Conservation (phyloP, 768 basidiomycete species). For the Leccinum subgranulosum region DNA sequence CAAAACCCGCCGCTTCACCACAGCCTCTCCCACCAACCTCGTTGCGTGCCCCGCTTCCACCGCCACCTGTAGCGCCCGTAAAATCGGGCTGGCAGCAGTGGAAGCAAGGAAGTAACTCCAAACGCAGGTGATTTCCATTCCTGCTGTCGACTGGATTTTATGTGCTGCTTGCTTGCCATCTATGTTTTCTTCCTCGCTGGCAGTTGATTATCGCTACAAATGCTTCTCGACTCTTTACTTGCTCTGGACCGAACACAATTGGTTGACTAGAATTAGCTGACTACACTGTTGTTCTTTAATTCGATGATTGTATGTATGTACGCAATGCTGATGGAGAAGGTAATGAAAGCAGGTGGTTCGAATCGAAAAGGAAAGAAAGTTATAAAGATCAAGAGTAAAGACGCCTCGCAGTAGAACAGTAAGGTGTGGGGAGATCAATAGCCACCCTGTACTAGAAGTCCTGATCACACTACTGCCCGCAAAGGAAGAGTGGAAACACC, state of each 20-base stretch:
- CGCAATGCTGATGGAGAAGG: conserved; percentile 30
- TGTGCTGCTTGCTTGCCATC: conserved; percentile 1
- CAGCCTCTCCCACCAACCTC: conserved; percentile 8
- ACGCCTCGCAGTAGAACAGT: conserved; percentile 20
- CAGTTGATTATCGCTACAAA: conserved; percentile 16
- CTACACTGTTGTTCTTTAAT: conserved; percentile 47
- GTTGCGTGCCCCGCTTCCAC: conserved; percentile 14
- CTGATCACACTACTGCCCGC: conserved; percentile 18
- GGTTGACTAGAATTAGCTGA: conserved; percentile 41
- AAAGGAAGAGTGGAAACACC: conserved; percentile 13
- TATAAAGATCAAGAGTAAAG: conserved; percentile 38
- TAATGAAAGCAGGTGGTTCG: conserved; percentile 26
- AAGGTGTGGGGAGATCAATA: conserved; percentile 17
- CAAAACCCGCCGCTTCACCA: conserved; percentile 6
- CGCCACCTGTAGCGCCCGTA: conserved; percentile 16
- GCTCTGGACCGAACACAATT: conserved; percentile 19
- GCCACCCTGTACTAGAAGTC: conserved; percentile 20
- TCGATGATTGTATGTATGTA: conserved; percentile 42
- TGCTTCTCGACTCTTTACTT: conserved; percentile 18
- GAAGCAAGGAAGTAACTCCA: conserved; percentile 23
- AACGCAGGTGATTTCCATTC: conserved; percentile 17
- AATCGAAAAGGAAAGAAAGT: conserved; percentile 19
- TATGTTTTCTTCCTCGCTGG: background rate
- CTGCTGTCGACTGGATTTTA: background rate
- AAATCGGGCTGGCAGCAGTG: conserved; percentile 59